These are phyloP conservation scores for Fraxinus angustifolia DNA, from an alignment of 305 asterid genomes.

Conservation along the genomic window DNA sequence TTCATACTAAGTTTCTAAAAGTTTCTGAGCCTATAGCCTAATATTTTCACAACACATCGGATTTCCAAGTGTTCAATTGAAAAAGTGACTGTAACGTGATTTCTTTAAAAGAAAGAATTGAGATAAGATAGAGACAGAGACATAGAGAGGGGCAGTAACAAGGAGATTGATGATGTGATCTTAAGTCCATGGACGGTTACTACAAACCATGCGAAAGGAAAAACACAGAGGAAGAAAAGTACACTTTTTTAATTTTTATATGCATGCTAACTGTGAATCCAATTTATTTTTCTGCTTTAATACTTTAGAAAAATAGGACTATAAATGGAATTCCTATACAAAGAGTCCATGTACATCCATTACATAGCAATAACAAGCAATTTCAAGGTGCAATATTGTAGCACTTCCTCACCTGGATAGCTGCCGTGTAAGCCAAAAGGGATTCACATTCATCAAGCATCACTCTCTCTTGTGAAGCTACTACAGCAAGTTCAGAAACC, in stretches of 20 bases:
- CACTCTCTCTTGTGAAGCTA: conserved; percentile 24
- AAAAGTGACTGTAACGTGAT: not conserved
- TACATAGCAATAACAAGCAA: not conserved
- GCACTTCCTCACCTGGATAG: conserved; percentile 13
- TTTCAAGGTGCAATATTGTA: not conserved
- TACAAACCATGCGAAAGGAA: not conserved
- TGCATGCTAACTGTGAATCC: not conserved
- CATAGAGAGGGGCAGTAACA: not conserved
- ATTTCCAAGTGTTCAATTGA: not conserved
- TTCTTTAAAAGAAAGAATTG: not conserved
- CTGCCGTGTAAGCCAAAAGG: conserved; percentile 6
- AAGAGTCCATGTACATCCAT: not conserved
- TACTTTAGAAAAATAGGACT: not conserved
- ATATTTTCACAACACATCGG: not conserved
- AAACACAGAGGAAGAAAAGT: not conserved
- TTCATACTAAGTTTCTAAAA: not conserved
- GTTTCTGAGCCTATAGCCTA: not conserved
- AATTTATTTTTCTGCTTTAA: not conserved
- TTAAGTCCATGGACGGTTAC: not conserved
- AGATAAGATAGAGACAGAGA: not conserved
- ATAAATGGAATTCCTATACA: not conserved
- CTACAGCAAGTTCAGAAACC: conserved; percentile 13
- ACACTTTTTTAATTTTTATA: not conserved
- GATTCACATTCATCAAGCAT: conserved; percentile 21
- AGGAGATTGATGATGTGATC: not conserved